phyloP scores from a whole-genome alignment of 805 yeast genomes.

The Starmerella apicola region DNA sequence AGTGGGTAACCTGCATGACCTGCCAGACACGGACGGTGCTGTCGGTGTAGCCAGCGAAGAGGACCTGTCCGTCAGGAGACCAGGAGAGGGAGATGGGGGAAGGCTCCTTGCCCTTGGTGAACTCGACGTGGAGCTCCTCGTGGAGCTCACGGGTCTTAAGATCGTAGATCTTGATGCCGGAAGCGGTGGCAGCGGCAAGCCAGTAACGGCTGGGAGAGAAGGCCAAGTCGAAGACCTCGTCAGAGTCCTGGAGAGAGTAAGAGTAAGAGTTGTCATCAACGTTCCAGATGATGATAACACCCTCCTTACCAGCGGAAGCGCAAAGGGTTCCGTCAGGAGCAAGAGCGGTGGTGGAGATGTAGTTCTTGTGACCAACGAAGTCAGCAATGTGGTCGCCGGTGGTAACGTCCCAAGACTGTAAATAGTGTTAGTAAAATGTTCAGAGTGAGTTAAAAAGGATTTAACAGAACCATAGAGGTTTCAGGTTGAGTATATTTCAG shows the following conservation, averaged over 20 bases:
- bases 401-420: constrained; percentile 85
- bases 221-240: constrained; percentile 95
- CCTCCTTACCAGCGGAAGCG: constrained; percentile 99
- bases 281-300: constrained; percentile 97
- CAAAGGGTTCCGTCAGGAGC: constrained; percentile 99
- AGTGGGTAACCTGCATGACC: constrained; percentile 50
- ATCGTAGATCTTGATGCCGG: constrained; percentile 97
- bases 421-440: constrained; percentile 22
- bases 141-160: constrained; percentile 95
- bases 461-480: no score
- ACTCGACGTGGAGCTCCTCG: constrained; percentile 82
- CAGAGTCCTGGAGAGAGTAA: constrained; percentile 89
- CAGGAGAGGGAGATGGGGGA: constrained; percentile 96
- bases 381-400: constrained; percentile 83
- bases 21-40: constrained; percentile 99
- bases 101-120: constrained; percentile 81
- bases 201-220: constrained; percentile 99
- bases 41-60: constrained; percentile 99
- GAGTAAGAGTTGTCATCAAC: constrained; percentile 71
- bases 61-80: constrained; percentile 99
- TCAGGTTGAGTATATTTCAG: no score
- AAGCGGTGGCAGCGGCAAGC: constrained; percentile 98
- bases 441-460: no score
- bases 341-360: constrained; percentile 91
- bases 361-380: constrained; percentile 98